Evolutionary conservation across 2,329 filamentous ascomycete species (phyloP).

Genomic region (Fusarium verticillioides): DNA sequence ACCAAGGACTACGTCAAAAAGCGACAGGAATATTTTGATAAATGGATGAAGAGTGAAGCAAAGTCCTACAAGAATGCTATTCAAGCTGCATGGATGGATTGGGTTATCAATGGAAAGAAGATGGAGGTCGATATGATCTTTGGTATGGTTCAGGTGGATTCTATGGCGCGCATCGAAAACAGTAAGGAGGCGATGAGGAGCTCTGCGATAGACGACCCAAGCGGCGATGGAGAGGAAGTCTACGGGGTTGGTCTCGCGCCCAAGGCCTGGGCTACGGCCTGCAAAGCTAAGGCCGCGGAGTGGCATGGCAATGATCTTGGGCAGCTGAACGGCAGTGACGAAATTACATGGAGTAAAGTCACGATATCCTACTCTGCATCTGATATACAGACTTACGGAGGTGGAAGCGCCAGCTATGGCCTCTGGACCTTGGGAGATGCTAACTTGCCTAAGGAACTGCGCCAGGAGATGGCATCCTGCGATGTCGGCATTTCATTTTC

Average conservation of each 20-base stretch:
- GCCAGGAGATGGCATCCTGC: not conserved
- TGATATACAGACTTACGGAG: not conserved
- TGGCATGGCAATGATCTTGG: rapidly evolving
- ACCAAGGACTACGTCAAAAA: not conserved
- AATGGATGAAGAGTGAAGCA: not conserved
- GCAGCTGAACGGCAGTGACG: not conserved
- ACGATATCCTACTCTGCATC: not conserved
- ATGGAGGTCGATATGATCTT: not conserved
- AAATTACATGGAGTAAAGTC: not conserved
- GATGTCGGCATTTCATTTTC: not conserved
- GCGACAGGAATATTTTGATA: not conserved
- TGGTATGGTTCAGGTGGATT: not conserved
- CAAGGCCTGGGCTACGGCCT: not conserved
- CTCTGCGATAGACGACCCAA: not conserved
- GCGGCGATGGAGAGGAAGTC: not conserved
- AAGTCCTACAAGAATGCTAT: not conserved
- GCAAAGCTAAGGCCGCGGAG: not conserved
- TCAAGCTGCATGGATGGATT: not conserved
- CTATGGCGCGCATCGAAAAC: not conserved
- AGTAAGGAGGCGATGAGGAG: not conserved
- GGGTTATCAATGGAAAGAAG: not conserved
- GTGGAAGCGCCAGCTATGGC: rapidly evolving
- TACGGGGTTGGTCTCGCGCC: not conserved
- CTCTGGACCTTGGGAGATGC: not conserved
- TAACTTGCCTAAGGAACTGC: rapidly evolving